These are phyloP conservation scores for Epichloe brachyelytri DNA, from an alignment of 2,329 filamentous ascomycete species.

Conservation along the genomic window DNA sequence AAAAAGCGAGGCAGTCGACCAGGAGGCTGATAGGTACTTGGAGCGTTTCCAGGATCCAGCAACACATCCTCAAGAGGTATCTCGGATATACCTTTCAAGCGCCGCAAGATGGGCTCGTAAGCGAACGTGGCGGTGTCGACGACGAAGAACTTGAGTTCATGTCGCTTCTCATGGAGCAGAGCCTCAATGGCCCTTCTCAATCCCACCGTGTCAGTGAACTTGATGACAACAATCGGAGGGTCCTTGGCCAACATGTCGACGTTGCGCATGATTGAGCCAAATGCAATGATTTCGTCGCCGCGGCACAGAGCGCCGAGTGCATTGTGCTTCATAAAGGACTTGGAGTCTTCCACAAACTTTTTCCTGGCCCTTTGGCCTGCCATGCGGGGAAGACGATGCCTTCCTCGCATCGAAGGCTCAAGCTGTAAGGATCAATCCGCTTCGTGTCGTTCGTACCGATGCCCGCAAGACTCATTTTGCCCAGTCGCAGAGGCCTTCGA, in stretches of 20 bases:
- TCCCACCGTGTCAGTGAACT: slow-evolving; percentile 32
- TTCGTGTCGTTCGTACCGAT: no score
- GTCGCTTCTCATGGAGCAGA: slow-evolving; percentile 14
- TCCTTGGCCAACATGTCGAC: slow-evolving; percentile 26
- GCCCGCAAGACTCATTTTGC: slow-evolving; percentile 15
- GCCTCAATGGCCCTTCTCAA: slow-evolving; percentile 33
- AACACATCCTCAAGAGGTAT: slow-evolving; percentile 43
- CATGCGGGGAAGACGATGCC: not conserved
- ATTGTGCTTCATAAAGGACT: slow-evolving; percentile 40
- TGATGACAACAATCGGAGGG: slow-evolving; percentile 36
- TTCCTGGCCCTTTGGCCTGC: slow-evolving; percentile 20
- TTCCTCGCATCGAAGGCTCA: not conserved
- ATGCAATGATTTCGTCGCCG: slow-evolving; percentile 39
- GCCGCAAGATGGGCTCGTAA: slow-evolving; percentile 51
- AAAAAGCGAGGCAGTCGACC: no score
- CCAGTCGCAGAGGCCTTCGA: slow-evolving; percentile 12
- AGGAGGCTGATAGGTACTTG: no score
- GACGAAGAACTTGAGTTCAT: slow-evolving; percentile 34
- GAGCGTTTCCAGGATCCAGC: slow-evolving; percentile 18
- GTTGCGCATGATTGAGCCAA: slow-evolving; percentile 44
- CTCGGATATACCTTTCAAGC: slow-evolving; percentile 41
- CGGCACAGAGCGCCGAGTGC: slow-evolving; percentile 49
- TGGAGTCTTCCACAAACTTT: slow-evolving; percentile 32
- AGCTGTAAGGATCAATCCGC: not conserved
- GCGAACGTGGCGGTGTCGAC: slow-evolving; percentile 56